Base-by-base conservation (phyloP, 768 basidiomycete genomes). In the Hortiboletus campestris region DNA sequence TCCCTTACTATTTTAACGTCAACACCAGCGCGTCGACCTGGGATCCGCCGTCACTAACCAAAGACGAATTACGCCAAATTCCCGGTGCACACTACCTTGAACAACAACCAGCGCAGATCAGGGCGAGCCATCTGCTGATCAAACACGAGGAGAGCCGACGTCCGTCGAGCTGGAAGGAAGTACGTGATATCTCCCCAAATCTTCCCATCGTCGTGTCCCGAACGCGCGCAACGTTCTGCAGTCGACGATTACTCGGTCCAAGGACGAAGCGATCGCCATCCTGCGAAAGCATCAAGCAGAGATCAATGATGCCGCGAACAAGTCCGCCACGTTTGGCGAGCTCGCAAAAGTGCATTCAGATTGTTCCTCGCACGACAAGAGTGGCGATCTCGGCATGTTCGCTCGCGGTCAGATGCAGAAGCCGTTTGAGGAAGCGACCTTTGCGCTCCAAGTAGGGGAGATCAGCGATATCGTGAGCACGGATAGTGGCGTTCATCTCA, bases 401-500 rank as follows among this genome's bases (percentile, higher is more conserved):
- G 82, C 80, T 1, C 83, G 73, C 17, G 89, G 88, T 1, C 88
- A 91, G 76, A 99, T 99, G 97, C 97, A 99, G 75, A 94, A 91
- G 74, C 87, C 93, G 35, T 99, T 99, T 66, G 95, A 98, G 74
- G 93, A 95, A 31, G 89, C 91, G 32, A 77, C 91, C 12, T 95
- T 81, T 71, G 81, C 74, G 3, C 77, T 94, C 59, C 67, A 84
- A 46, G 80, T 88, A 20, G 90, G 86, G 9, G 73, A 89, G 73
- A 86, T 94, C 67, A 92, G 90, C 71, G 87, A 84, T 29, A 75
- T 94, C 44, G 83, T 98, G 67, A 84, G 82, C 64, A 89, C 96
- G 44, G 95, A 98, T 62, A 95, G 93, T 62, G 97, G 97, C 19
- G 93, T 98, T 20, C 97, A 99, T 72, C 66, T 98, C 62, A 89